These are phyloP conservation scores for Arabidopsis suecica DNA, from an alignment of 345 rosid species.

Conservation along the genomic window DNA sequence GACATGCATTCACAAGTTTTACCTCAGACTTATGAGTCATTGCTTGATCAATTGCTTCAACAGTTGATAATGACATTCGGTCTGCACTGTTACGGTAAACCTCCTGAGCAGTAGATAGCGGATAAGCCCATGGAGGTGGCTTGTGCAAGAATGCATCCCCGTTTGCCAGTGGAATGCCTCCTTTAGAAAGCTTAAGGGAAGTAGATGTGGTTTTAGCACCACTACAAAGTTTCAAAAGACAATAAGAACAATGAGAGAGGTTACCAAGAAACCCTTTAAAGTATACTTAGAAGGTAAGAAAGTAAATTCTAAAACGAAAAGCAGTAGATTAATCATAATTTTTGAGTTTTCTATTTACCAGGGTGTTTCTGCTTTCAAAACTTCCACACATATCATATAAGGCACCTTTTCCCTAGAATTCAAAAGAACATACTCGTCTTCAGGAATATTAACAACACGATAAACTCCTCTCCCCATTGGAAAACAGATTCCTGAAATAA, in stretches of 20 bases:
- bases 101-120: conserved; percentile 93
- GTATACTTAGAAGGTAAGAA: conserved; percentile 3
- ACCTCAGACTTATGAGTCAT: conserved; percentile 84
- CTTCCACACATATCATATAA: conserved; percentile 84
- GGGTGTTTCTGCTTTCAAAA: conserved; percentile 80
- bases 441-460: conserved; percentile 93
- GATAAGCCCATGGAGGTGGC: conserved; percentile 99
- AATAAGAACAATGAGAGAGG: conserved; percentile 32
- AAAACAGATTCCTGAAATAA: conserved; percentile 82
- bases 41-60: conserved; percentile 98
- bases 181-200: conserved; percentile 83
- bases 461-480: conserved; percentile 97
- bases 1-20: conserved; percentile 68
- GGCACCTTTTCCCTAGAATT: conserved; percentile 99
- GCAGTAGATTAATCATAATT: background rate
- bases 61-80: conserved; percentile 91
- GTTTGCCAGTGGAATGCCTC: conserved; percentile 96
- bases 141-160: conserved; percentile 92
- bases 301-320: background rate
- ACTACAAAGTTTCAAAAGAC: conserved; percentile 49
- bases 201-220: conserved; percentile 66
- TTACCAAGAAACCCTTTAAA: conserved; percentile 10
- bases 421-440: conserved; percentile 94
- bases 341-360: conserved; percentile 54
- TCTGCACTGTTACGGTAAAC: conserved; percentile 92